Evolutionary conservation across 352 stramenopile genomes (phyloP).

Genomic region (Pythium folliculosum): DNA sequence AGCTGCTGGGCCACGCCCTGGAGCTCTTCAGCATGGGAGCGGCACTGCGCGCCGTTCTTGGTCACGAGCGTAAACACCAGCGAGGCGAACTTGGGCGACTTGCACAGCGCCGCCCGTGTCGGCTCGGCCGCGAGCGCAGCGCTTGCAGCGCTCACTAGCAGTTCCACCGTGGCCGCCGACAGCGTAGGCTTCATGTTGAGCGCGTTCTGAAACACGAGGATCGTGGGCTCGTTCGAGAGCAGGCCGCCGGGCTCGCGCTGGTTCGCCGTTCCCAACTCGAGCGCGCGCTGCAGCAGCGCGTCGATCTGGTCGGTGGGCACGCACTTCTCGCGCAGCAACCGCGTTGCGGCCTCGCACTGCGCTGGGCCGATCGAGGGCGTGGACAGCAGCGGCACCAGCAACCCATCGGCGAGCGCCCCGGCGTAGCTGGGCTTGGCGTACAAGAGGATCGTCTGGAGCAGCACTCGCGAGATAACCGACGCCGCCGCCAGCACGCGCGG

Average conservation of each 20-base stretch:
- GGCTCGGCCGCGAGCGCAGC: conserved; percentile 6
- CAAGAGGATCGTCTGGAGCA: conserved; percentile 58
- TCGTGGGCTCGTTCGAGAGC: conserved; percentile 59
- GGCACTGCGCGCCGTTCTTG: conserved; percentile 30
- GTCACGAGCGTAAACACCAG: conserved; percentile 35
- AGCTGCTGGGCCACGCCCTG: conserved; percentile 15
- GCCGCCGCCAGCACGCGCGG: conserved; percentile 56
- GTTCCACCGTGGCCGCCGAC: conserved; percentile 45
- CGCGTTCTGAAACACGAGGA: conserved; percentile 78
- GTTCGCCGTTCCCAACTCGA: conserved; percentile 1
- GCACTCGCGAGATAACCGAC: conserved; percentile 73
- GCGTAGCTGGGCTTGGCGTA: conserved; percentile 51
- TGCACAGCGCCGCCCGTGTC: conserved; percentile 6
- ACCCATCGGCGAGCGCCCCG: conserved; percentile 43
- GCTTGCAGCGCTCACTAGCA: not conserved
- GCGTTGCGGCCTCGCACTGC: conserved; percentile 70
- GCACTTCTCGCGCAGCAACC: conserved; percentile 57
- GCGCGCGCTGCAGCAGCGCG: conserved; percentile 40
- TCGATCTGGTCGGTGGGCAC: conserved; percentile 54
- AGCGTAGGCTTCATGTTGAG: conserved; percentile 61
- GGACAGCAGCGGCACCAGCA: conserved; percentile 58
- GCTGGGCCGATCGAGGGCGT: conserved; percentile 37
- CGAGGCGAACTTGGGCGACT: conserved; percentile 34
- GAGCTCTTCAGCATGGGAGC: conserved; percentile 23
- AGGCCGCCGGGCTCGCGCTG: not conserved